phyloP scores from a whole-genome alignment of 371 early-diverging fungal species.

The Mortierella sp. region DNA sequence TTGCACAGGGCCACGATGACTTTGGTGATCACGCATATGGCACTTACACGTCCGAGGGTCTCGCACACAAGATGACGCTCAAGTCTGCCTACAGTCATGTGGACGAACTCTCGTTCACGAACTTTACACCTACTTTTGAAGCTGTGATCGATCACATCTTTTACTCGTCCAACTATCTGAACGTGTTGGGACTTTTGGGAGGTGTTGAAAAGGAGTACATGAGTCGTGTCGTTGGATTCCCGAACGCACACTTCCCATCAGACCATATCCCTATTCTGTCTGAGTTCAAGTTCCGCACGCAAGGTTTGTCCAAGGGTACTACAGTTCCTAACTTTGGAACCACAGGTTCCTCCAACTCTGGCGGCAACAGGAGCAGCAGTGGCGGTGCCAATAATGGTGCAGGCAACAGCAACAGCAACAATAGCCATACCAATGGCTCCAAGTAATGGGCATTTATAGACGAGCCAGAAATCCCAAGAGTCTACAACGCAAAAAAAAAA shows the following conservation, averaged over 20 bases:
- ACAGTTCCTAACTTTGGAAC: slow-evolving; percentile 45
- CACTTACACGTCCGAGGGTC: slow-evolving; percentile 85
- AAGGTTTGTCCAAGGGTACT: slow-evolving; percentile 19
- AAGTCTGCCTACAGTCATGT: slow-evolving; percentile 85
- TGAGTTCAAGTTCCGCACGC: slow-evolving; percentile 43
- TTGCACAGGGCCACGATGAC: slow-evolving; percentile 86
- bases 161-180: slow-evolving; percentile 82
- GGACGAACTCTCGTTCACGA: slow-evolving; percentile 91
- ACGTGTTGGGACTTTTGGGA: slow-evolving; percentile 86
- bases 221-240: slow-evolving; percentile 90
- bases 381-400: slow-evolving; percentile 7
- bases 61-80: slow-evolving; percentile 82
- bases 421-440: slow-evolving; percentile 2
- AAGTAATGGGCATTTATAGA: too few species aligned
- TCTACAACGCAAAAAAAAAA: too few species aligned
- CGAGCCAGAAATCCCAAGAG: too few species aligned
- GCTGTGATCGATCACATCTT: slow-evolving; percentile 99
- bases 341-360: neutral
- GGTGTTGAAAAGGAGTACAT: slow-evolving; percentile 88
- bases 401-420: slow-evolving; percentile 9
- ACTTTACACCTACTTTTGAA: slow-evolving; percentile 91
- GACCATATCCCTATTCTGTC: slow-evolving; percentile 73
- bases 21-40: slow-evolving; percentile 86
- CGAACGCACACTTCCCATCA: slow-evolving; percentile 93
- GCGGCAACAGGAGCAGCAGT: neutral